Evolutionary conservation across 1,284 basidiomycete species (phyloP), one percentile per base, ranked within the genome.

Genomic region (Ceratobasidium sp.): DNA sequence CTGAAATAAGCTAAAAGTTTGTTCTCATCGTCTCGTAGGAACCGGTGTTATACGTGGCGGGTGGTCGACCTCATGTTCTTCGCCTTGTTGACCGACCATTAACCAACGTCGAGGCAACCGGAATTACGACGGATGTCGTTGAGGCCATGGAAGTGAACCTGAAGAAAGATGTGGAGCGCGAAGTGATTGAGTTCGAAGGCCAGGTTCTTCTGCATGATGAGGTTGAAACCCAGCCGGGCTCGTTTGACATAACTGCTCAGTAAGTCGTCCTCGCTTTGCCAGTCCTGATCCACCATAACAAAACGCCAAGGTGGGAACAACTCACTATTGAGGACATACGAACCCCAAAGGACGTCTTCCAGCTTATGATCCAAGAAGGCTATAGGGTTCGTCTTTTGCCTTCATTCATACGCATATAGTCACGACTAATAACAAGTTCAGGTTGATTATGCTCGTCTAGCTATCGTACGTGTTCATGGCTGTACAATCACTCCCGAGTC

Each of bases 71-170:
- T 0, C 94, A 96, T 79, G 95, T 99, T 12, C 83, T 99, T 42
- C 90, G 97, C n/a, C 84, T 98, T 0, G 86, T 96, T 8, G 91
- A 95, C 79, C 87, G 88, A 71, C 96, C 95, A 0, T 81, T 98
- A 16, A 92, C 94, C 79, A 98, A 98, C 76, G 92, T 98, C 70
- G 92, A 96, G 92, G 92, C 96, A 0, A 99, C 96, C 0, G 97
- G 97, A 28, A 92, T 99, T 1, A 94, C 94, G 0, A 96, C 95
- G 0, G 85, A 86, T 2, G 90, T 95, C 11, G 97, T 99, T 1
- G 97, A 99, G 80, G 84, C 86, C 23, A 98, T 99, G 93, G 97
- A 99, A 76, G 81, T 86, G 51, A 89, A 85, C 74, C 88, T 99
- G 78, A 98, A 99, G 83, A 85, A 86, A 56, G 97, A 99, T 77